Conservation (phyloP, 2,329 filamentous ascomycete species). For the Beauveria rudraprayagi region DNA sequence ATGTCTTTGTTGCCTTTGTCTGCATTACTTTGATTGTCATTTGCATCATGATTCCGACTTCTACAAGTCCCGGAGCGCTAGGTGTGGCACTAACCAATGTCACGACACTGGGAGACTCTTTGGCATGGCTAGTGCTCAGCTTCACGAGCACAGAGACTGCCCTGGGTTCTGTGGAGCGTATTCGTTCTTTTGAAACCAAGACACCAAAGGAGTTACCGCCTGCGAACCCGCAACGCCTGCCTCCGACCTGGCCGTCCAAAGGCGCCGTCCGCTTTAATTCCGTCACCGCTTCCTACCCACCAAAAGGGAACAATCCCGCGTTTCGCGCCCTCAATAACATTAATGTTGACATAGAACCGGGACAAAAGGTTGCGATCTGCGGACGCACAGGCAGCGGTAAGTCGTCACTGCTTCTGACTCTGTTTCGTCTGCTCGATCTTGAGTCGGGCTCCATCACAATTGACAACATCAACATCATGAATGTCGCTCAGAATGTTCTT, state of each 20-base stretch:
- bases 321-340: slow-evolving; percentile 21
- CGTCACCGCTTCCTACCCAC: slow-evolving; percentile 23
- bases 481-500: slow-evolving; percentile 17
- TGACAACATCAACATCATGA: slow-evolving; percentile 32
- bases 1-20: slow-evolving; percentile 36
- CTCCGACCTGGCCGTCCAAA: slow-evolving; percentile 19
- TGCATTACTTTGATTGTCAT: slow-evolving; percentile 37
- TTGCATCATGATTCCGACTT: slow-evolving; percentile 28
- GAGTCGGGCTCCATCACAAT: slow-evolving; percentile 34
- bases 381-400: slow-evolving; percentile 35
- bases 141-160: slow-evolving; percentile 24
- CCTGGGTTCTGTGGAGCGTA: slow-evolving; percentile 19
- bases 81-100: slow-evolving; percentile 21
- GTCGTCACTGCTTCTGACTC: slow-evolving; percentile 30
- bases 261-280: slow-evolving; percentile 21
- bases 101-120: slow-evolving; percentile 20
- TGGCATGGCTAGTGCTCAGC: slow-evolving; percentile 24
- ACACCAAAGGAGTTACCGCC: slow-evolving; percentile 17
- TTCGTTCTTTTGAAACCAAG: slow-evolving; percentile 19
- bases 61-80: slow-evolving; percentile 20
- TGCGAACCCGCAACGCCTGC: slow-evolving; percentile 13
- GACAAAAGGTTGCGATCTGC: slow-evolving; percentile 32
- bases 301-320: slow-evolving; percentile 10
- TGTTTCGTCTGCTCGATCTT: slow-evolving; percentile 40
- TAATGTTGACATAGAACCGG: slow-evolving; percentile 22